These are phyloP conservation scores for Schwanniomyces etchellsii DNA, from an alignment of 1,139 yeast genomes.

Conservation along the genomic window DNA sequence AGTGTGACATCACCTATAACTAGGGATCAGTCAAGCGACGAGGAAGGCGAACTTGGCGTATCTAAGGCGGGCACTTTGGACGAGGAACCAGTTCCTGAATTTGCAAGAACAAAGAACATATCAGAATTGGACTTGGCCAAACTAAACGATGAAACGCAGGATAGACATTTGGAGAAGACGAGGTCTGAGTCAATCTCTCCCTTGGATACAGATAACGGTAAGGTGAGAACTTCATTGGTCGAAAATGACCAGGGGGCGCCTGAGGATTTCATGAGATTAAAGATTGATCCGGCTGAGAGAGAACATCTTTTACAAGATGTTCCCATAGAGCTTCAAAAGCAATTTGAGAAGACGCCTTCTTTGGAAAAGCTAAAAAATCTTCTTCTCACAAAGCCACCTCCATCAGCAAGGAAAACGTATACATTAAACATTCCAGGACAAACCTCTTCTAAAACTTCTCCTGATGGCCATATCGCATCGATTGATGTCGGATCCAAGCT, in stretches of 20 bases:
- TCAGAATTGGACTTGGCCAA: conserved; percentile 40
- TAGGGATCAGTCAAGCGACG: conserved; percentile 26
- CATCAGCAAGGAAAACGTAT: conserved; percentile 51
- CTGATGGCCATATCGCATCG: conserved; percentile 75
- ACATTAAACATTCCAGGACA: conserved; percentile 92
- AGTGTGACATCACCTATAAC: conserved; percentile 48
- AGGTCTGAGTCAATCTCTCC: conserved; percentile 10
- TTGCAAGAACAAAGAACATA: conserved; percentile 29
- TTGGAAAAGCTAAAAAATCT: conserved; percentile 35
- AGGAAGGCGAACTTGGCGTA: conserved; percentile 14
- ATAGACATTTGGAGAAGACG: conserved; percentile 4
- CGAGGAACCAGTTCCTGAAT: conserved; percentile 5
- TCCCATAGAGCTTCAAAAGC: conserved; percentile 29
- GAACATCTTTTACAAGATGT: conserved; percentile 25
- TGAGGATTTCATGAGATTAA: conserved; percentile 5
- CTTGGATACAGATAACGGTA: too few relatives aligned
- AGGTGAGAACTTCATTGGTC: background rate
- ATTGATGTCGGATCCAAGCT: conserved; percentile 73
- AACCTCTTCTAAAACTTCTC: conserved; percentile 74
- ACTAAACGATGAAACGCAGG: conserved; percentile 11
- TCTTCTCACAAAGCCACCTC: conserved; percentile 32
- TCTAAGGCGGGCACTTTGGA: conserved; percentile 3
- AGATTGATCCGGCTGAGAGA: conserved; percentile 11
- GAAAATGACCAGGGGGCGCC: background rate
- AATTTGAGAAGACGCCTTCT: conserved; percentile 37